Conservation (phyloP, 1,139 yeast genomes). For the Taphrina flavorubra region DNA sequence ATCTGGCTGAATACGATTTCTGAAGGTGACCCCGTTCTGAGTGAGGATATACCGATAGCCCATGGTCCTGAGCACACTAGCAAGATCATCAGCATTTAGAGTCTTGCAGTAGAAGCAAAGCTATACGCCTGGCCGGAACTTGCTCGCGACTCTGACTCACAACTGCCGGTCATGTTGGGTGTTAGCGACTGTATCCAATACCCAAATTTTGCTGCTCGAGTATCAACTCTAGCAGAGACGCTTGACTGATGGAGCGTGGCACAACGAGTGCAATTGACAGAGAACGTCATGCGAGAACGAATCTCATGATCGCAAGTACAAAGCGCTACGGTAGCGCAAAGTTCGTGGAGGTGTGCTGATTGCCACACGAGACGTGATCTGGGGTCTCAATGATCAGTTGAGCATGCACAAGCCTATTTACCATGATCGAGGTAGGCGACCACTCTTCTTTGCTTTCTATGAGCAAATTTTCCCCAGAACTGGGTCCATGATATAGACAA, state of each 20-base stretch:
- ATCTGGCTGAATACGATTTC: slow-evolving; percentile 8
- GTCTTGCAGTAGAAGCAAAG: neutral
- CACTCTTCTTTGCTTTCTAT: no score
- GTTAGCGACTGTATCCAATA: neutral
- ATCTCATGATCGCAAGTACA: neutral
- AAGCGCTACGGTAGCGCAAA: neutral
- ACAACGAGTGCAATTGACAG: neutral
- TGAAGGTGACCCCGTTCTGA: neutral
- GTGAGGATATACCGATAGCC: slow-evolving; percentile 1
- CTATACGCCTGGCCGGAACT: slow-evolving; percentile 1
- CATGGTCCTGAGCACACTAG: slow-evolving; percentile 1
- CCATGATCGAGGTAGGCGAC: no score
- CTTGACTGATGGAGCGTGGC: neutral
- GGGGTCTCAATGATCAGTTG: no score
- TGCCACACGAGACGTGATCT: no score
- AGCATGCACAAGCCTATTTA: no score
- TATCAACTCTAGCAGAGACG: neutral
- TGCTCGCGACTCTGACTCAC: neutral
- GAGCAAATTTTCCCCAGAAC: no score
- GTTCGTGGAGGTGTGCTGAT: slow-evolving; percentile 1
- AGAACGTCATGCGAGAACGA: neutral
- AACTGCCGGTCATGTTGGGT: neutral
- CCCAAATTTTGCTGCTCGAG: neutral
- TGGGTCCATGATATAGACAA: no score
- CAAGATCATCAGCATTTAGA: neutral